Base-by-base conservation (phyloP, 2,329 filamentous ascomycete genomes). In the Zasmidium cellare region DNA sequence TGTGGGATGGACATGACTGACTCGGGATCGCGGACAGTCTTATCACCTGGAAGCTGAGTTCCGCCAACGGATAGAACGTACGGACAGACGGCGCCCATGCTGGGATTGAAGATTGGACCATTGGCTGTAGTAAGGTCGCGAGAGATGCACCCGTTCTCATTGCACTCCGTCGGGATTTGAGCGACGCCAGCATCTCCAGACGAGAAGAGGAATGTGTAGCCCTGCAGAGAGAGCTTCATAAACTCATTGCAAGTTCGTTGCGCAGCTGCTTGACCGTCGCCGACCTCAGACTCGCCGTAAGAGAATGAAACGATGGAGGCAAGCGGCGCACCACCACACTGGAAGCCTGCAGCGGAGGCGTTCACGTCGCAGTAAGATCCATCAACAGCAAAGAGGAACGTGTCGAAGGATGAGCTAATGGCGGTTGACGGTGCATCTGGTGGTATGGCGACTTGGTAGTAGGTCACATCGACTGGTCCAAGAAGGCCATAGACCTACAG, bases 171-270 rank as follows among this genome's bases (percentile, higher is more conserved):
- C 61, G 16, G 46, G 46, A 69, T 54, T 14, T 25, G 46, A 9
- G 62, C 64, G 6, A 70, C 65, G 44, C 69, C 67, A 20, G 65
- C 74, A 65, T 82, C 79, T 19, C 79, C 80, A 1, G 76, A 77
- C 0, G 79, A 77, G 62, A 79, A 80, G 38, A 83, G 55, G n/a
- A 84, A 70, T 1, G 78, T 77, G 12, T 80, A 73, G 12, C 81
- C 81, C 64, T 77, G 77, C 16, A 84, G 76, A n/a, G 77, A 79
- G 1, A 83, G 75, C 71, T 84, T 84, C 76, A 83, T 77, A 67
- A 80, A 83, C 71, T 83, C 80, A 51, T 74, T 71, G 65, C 81
- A 83, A 68, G 83, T 80, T 2, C 81, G 74, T 51, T 74, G 63
- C 56, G 79, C 76, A 80, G 78, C 50, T 55, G 78, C 75, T 62